Percentiles rank a stretch among this genome's conserved stretches.
phyloP scores from a whole-genome alignment of 2,329 filamentous ascomycete genomes.

The Ilyonectria robusta region DNA sequence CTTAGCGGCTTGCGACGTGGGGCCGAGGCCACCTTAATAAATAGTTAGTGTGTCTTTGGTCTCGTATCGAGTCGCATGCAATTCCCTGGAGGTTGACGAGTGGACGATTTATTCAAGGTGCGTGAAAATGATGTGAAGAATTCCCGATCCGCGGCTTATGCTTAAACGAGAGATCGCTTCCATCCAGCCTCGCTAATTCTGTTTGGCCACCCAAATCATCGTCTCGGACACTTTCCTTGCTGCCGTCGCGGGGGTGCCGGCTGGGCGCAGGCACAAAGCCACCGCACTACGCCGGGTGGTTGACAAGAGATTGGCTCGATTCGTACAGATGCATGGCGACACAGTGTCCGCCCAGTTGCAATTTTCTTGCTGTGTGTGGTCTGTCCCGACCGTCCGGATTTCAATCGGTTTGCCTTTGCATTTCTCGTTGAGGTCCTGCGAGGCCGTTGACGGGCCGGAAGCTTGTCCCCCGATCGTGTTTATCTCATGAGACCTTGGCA shows the following conservation, averaged over 20 bases:
- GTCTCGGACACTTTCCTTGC: not conserved
- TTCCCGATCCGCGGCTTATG: too few species aligned
- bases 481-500: not conserved
- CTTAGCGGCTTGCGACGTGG: slow-evolving; percentile 7
- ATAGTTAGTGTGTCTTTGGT: not conserved
- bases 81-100: not conserved
- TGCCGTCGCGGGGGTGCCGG: not conserved
- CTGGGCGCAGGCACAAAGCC: slow-evolving; percentile 1
- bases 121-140: not conserved
- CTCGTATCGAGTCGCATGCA: not conserved
- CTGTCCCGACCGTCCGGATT: not conserved
- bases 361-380: not conserved
- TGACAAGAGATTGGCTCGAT: slow-evolving; percentile 13
- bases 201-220: too few species aligned
- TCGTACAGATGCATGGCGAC: slow-evolving; percentile 11
- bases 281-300: not conserved
- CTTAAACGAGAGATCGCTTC: too few species aligned
- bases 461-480: slow-evolving; percentile 9
- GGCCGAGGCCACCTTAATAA: not conserved
- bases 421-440: slow-evolving; percentile 8
- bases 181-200: too few species aligned
- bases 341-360: slow-evolving; percentile 1
- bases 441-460: slow-evolving; percentile 27
- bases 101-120: not conserved
- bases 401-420: not conserved